These are phyloP conservation scores for Begonia peltatifolia DNA, from an alignment of 306 rosid species.

Conservation along the genomic window DNA sequence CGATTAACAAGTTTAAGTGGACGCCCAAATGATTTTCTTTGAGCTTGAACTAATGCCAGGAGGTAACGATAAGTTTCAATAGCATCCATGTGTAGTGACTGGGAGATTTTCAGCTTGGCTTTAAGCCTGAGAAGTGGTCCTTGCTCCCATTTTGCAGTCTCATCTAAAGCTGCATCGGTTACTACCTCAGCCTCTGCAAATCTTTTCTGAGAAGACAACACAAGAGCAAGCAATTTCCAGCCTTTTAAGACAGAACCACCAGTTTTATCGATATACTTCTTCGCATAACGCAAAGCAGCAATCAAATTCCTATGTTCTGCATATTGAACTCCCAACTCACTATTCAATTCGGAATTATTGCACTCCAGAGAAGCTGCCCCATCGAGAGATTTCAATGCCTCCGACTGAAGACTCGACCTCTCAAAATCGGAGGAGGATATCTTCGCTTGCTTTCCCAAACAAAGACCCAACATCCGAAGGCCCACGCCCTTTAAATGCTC, in stretches of 20 bases:
- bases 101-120: constrained; percentile 70
- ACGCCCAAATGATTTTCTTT: constrained; percentile 57
- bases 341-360: constrained; percentile 50
- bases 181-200: constrained; percentile 79
- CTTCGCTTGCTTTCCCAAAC: constrained; percentile 68
- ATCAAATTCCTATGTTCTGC: constrained; percentile 71
- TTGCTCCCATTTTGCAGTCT: constrained; percentile 89
- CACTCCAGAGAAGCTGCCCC: constrained; percentile 28
- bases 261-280: constrained; percentile 62
- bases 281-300: constrained; percentile 57
- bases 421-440: constrained; percentile 38
- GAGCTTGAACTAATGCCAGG: constrained; percentile 95
- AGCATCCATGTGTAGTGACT: constrained; percentile 67
- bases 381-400: constrained; percentile 39
- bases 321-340: constrained; percentile 64
- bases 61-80: constrained; percentile 81
- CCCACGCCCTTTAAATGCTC: constrained; percentile 69
- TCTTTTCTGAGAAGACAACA: constrained; percentile 80
- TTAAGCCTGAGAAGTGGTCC: constrained; percentile 85
- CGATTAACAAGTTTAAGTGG: constrained; percentile 34
- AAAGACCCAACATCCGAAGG: constrained; percentile 74
- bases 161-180: constrained; percentile 87
- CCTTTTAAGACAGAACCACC: constrained; percentile 76
- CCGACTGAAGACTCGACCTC: constrained; percentile 43
- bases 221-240: constrained; percentile 85